phyloP scores from a whole-genome alignment of 805 yeast species.

The Metschnikowia proteae region DNA sequence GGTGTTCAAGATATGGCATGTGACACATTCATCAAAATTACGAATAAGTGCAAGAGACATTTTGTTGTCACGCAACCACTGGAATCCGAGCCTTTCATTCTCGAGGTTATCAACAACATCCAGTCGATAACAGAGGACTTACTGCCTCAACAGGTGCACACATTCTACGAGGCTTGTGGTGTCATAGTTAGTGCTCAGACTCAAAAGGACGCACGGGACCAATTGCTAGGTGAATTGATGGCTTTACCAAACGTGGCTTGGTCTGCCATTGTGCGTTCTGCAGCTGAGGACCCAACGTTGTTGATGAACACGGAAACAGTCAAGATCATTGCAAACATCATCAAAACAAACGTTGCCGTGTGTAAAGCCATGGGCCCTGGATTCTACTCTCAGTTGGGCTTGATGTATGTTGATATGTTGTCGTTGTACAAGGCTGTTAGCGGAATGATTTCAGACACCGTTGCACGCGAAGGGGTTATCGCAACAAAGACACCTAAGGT shows the following conservation, averaged over 20 bases:
- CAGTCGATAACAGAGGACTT: slow-evolving; percentile 86
- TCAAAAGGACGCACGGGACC: slow-evolving; percentile 61
- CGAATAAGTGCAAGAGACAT: slow-evolving; percentile 91
- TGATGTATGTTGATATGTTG: slow-evolving; percentile 85
- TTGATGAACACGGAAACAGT: slow-evolving; percentile 79
- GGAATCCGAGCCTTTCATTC: slow-evolving; percentile 87
- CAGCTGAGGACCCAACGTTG: slow-evolving; percentile 77
- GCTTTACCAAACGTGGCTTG: slow-evolving; percentile 90
- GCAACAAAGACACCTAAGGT: slow-evolving; percentile 95
- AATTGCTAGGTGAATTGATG: slow-evolving; percentile 77
- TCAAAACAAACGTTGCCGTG: slow-evolving; percentile 93
- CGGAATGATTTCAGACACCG: slow-evolving; percentile 74
- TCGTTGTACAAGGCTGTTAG: slow-evolving; percentile 86
- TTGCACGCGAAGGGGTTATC: slow-evolving; percentile 74
- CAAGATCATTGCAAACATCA: slow-evolving; percentile 86
- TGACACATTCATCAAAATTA: slow-evolving; percentile 95
- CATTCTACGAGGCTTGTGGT: slow-evolving; percentile 97
- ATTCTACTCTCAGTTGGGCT: slow-evolving; percentile 81
- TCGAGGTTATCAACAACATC: slow-evolving; percentile 79
- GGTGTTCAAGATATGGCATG: slow-evolving; percentile 99
- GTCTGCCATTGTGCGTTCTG: slow-evolving; percentile 82
- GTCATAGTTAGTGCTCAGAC: slow-evolving; percentile 86
- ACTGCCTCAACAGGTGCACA: slow-evolving; percentile 96
- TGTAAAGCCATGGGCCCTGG: slow-evolving; percentile 94
- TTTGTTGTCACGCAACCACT: slow-evolving; percentile 84